Evolutionary conservation across 441 rosid genomes (phyloP).

Genomic region (Erodium chrysanthum): DNA sequence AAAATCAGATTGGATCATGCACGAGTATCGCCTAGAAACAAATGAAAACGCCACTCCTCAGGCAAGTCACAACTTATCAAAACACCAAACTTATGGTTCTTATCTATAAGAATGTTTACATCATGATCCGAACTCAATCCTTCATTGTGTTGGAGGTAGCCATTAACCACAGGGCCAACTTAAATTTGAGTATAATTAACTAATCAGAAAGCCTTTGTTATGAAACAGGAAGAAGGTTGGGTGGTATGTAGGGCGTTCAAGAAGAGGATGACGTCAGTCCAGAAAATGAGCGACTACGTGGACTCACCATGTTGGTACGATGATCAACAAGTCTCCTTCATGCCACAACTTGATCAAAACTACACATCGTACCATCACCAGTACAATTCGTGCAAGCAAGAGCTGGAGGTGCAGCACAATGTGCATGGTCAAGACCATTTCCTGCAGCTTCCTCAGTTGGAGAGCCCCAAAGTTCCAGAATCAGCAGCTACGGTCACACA

Average conservation of each 20-base stretch:
- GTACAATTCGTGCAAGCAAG: constrained; percentile 73
- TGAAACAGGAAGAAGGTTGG: constrained; percentile 90
- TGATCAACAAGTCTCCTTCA: constrained; percentile 73
- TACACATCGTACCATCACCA: constrained; percentile 30
- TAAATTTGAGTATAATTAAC: too few species aligned
- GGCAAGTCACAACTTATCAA: constrained; percentile 39
- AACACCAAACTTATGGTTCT: too few species aligned
- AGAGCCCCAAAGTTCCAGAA: constrained; percentile 62
- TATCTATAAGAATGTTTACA: too few species aligned
- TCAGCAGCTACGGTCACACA: constrained; percentile 5
- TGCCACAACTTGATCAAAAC: constrained; percentile 38
- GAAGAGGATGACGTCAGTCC: constrained; percentile 41
- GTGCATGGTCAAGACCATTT: constrained; percentile 30
- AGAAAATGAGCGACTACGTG: constrained; percentile 64
- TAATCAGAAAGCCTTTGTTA: background rate
- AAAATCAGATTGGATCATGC: constrained; percentile 98
- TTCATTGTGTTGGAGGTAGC: too few species aligned
- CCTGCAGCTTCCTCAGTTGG: constrained; percentile 78
- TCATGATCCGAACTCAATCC: too few species aligned
- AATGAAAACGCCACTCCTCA: constrained; percentile 86
- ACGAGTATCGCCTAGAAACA: constrained; percentile 92
- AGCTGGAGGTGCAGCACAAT: constrained; percentile 51
- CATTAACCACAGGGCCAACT: too few species aligned
- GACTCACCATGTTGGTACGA: constrained; percentile 46
- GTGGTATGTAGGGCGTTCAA: constrained; percentile 43